A percentile compares a stretch with the other conserved stretches of the same genome.
Conservation (phyloP, 352 stramenopile genomes). For the Achlya hypogyna region DNA sequence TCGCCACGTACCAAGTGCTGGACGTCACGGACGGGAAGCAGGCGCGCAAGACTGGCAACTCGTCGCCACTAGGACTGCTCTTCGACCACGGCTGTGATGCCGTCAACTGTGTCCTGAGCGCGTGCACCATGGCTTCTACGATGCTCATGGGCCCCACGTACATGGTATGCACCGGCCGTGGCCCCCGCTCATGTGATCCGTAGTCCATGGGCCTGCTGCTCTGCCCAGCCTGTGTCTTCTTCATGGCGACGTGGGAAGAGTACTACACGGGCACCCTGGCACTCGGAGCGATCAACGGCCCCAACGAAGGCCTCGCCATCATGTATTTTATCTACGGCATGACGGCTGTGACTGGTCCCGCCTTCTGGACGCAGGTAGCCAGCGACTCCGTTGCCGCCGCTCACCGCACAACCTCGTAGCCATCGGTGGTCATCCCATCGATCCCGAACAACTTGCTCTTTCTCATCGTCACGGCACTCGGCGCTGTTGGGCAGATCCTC, state of each 20-base stretch:
- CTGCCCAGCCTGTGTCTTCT: conserved; percentile 87
- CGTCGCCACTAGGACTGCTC: conserved; percentile 68
- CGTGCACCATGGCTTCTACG: conserved; percentile 74
- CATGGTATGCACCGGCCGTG: conserved; percentile 38
- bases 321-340: conserved; percentile 77
- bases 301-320: conserved; percentile 91
- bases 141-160: conserved; percentile 79
- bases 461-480: conserved; percentile 58
- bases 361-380: conserved; percentile 52
- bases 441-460: conserved; percentile 76
- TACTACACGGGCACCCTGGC: conserved; percentile 95
- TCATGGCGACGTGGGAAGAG: conserved; percentile 97
- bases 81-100: conserved; percentile 83
- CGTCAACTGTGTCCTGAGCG: conserved; percentile 75
- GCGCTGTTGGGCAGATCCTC: conserved; percentile 55
- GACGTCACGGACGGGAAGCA: conserved; percentile 84
- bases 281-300: conserved; percentile 93
- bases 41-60: conserved; percentile 78
- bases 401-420: not conserved
- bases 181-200: conserved; percentile 28
- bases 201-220: conserved; percentile 68
- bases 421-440: conserved; percentile 28
- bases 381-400: not conserved
- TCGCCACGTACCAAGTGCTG: conserved; percentile 76
- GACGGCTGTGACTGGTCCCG: conserved; percentile 50